Conservation (phyloP, 768 basidiomycete species). For the Kwoniella sp. region DNA sequence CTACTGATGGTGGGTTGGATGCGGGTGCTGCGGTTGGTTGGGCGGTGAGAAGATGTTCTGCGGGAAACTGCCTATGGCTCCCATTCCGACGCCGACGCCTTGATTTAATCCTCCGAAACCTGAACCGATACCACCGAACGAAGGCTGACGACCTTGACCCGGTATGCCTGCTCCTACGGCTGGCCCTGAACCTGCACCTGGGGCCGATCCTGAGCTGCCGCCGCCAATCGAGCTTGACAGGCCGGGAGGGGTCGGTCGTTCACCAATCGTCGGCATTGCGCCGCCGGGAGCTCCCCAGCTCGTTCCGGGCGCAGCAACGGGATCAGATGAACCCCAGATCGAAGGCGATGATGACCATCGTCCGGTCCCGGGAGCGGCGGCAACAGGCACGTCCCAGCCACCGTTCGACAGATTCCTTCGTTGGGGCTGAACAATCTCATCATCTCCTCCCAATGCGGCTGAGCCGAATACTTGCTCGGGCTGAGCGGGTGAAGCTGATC, state of each 20-base stretch:
- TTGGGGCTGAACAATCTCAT: slow-evolving; percentile 52
- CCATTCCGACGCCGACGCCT: neutral
- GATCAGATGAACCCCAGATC: slow-evolving; percentile 29
- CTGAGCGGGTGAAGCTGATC: slow-evolving; percentile 29
- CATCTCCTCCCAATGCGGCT: slow-evolving; percentile 52
- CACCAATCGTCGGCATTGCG: slow-evolving; percentile 26
- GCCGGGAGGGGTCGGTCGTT: slow-evolving; percentile 12
- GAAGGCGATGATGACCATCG: slow-evolving; percentile 35
- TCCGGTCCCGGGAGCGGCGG: slow-evolving; percentile 29
- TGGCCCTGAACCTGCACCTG: slow-evolving; percentile 3
- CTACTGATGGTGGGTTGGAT: slow-evolving; percentile 19
- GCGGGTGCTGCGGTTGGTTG: slow-evolving; percentile 23
- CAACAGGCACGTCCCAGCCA: slow-evolving; percentile 31
- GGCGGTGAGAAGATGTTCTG: slow-evolving; percentile 31
- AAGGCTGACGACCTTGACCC: slow-evolving; percentile 21
- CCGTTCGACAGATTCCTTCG: slow-evolving; percentile 41
- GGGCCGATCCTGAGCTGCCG: neutral
- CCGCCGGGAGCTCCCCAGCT: slow-evolving; percentile 19
- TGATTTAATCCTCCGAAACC: slow-evolving; percentile 7
- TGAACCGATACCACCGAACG: slow-evolving; percentile 27
- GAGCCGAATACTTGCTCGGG: slow-evolving; percentile 52
- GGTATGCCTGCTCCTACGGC: slow-evolving; percentile 5
- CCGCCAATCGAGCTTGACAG: neutral
- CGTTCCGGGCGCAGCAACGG: neutral
- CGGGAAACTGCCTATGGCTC: slow-evolving; percentile 5